Conservation (phyloP, 352 stramenopile species). For the Phytophthora aleatoria region DNA sequence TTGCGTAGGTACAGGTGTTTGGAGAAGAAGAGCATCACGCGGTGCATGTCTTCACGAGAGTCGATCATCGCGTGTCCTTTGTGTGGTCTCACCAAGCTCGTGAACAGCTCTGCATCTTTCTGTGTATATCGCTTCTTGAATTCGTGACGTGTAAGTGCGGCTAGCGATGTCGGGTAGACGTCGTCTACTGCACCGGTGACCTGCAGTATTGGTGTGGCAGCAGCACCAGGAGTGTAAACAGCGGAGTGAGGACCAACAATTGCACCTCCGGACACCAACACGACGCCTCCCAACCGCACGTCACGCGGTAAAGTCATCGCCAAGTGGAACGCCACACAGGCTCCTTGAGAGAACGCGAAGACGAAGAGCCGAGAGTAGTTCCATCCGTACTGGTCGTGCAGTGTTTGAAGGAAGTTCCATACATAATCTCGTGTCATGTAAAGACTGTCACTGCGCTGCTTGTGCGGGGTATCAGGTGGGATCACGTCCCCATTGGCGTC, state of each 20-base stretch:
- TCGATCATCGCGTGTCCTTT: conserved; percentile 67
- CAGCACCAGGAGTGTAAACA: not conserved
- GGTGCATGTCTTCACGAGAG: conserved; percentile 53
- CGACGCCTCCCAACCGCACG: conserved; percentile 51
- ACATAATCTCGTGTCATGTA: conserved; percentile 39
- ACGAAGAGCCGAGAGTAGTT: conserved; percentile 58
- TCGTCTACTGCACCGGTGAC: conserved; percentile 42
- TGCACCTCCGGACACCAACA: conserved; percentile 54
- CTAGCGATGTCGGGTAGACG: conserved; percentile 45
- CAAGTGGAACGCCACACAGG: conserved; percentile 63
- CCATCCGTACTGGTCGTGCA: conserved; percentile 59
- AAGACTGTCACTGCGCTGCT: conserved; percentile 55
- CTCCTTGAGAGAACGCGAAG: conserved; percentile 72
- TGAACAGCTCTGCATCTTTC: conserved; percentile 38
- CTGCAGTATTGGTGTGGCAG: conserved; percentile 53
- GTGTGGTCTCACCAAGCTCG: conserved; percentile 15
- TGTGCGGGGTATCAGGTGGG: conserved; percentile 36
- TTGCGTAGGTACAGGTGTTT: conserved; percentile 56
- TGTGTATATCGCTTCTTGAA: conserved; percentile 22
- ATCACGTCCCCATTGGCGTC: conserved; percentile 58
- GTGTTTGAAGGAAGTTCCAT: conserved; percentile 48
- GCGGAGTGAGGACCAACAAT: conserved; percentile 40
- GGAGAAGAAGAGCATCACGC: conserved; percentile 69
- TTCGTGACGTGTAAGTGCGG: conserved; percentile 21
- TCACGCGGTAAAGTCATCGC: conserved; percentile 41